phyloP scores from a whole-genome alignment of 495 filamentous ascomycete genomes.

The Trichocladium uniseriatum region DNA sequence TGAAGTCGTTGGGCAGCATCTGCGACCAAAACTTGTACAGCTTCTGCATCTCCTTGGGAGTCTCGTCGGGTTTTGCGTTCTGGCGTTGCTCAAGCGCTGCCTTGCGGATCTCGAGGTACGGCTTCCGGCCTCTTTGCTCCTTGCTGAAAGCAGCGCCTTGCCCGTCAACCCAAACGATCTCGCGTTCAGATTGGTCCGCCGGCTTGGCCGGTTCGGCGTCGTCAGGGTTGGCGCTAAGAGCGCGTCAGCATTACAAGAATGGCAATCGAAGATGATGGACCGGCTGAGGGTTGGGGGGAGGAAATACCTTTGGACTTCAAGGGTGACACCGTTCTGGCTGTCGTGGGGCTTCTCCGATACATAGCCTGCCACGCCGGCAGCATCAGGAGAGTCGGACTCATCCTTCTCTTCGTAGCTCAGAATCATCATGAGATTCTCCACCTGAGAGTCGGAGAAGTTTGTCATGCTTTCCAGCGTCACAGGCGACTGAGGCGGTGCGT shows the following conservation, averaged over 20 bases:
- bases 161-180: conserved; percentile 12
- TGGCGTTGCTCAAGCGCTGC: conserved; percentile 51
- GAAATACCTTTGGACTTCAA: conserved; percentile 5
- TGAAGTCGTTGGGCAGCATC: conserved; percentile 67
- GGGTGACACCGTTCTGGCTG: conserved; percentile 1
- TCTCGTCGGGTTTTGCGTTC: conserved; percentile 38
- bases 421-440: conserved; percentile 34
- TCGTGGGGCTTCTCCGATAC: conserved; percentile 1
- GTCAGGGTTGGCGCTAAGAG: conserved; percentile 4
- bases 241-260: neutral
- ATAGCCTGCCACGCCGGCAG: conserved; percentile 15
- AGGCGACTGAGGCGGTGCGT: conserved; percentile 47
- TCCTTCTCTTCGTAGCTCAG: conserved; percentile 14
- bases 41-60: conserved; percentile 47
- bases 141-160: conserved; percentile 2
- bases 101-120: conserved; percentile 46
- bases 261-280: neutral
- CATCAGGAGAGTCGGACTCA: conserved; percentile 2
- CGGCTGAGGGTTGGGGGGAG: neutral
- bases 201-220: neutral
- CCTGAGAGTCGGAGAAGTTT: conserved; percentile 46
- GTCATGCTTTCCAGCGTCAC: conserved; percentile 38
- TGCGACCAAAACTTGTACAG: conserved; percentile 76
- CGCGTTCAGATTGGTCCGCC: neutral
- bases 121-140: conserved; percentile 40